Conservation (phyloP, 768 basidiomycete genomes). For the Roridomyces roridus region DNA sequence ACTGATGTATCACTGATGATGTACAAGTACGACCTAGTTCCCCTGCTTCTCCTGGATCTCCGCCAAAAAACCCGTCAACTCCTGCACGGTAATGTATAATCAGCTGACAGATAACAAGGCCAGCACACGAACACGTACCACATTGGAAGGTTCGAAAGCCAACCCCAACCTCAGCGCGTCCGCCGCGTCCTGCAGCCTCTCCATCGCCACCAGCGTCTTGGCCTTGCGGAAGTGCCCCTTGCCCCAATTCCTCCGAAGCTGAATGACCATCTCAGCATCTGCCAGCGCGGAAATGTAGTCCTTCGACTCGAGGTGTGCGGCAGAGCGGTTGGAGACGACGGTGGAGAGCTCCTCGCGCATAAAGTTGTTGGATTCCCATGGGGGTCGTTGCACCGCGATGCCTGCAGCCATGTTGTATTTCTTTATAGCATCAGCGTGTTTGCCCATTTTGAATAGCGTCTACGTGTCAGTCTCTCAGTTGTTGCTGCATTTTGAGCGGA, state of each 20-base stretch:
- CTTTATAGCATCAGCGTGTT: slow-evolving; percentile 72
- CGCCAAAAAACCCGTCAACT: slow-evolving; percentile 16
- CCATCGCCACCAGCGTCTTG: slow-evolving; percentile 82
- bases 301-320: slow-evolving; percentile 78
- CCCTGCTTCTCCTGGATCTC: slow-evolving; percentile 18
- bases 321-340: slow-evolving; percentile 90
- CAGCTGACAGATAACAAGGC: background rate
- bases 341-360: slow-evolving; percentile 92
- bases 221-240: slow-evolving; percentile 97
- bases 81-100: slow-evolving; percentile 5
- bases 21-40: no score
- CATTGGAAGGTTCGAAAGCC: slow-evolving; percentile 73
- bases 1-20: no score
- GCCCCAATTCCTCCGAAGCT: slow-evolving; percentile 85
- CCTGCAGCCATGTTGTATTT: slow-evolving; percentile 81
- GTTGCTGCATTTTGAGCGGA: no score
- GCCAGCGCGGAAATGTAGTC: slow-evolving; percentile 81
- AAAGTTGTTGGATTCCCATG: slow-evolving; percentile 86
- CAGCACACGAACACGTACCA: slow-evolving; percentile 34
- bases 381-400: slow-evolving; percentile 80
- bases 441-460: slow-evolving; percentile 80
- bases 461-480: no score
- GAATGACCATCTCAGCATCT: slow-evolving; percentile 91
- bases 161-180: slow-evolving; percentile 85
- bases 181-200: slow-evolving; percentile 72